Conservation (phyloP, 306 rosid species). For the Fragaria iinumae region DNA sequence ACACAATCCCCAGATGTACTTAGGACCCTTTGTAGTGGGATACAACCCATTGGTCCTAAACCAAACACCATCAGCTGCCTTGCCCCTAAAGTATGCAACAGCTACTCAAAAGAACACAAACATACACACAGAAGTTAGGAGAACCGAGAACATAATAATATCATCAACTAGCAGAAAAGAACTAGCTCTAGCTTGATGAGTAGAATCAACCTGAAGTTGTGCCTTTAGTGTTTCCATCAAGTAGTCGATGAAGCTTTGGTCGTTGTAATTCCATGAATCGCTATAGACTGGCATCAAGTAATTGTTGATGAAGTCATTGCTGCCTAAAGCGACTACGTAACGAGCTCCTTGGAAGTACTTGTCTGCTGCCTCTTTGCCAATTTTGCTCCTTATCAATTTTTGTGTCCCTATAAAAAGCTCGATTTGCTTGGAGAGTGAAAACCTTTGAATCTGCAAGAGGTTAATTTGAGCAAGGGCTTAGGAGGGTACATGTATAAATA, state of each 20-base stretch:
- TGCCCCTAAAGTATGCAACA: slow-evolving; percentile 77
- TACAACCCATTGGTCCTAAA: slow-evolving; percentile 93
- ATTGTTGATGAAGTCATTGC: slow-evolving; percentile 94
- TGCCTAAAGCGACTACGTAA: slow-evolving; percentile 86
- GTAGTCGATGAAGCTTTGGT: slow-evolving; percentile 61
- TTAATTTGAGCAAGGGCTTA: neutral
- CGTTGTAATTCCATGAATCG: slow-evolving; percentile 92
- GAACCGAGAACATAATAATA: neutral
- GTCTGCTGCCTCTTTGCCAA: slow-evolving; percentile 55
- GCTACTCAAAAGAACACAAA: slow-evolving; percentile 30
- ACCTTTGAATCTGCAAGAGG: slow-evolving; percentile 64
- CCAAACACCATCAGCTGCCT: slow-evolving; percentile 84
- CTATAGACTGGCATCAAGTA: slow-evolving; percentile 85
- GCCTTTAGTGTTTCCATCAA: slow-evolving; percentile 58
- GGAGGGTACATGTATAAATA: neutral
- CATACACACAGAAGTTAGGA: neutral
- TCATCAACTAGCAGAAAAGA: neutral
- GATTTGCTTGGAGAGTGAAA: slow-evolving; percentile 68
- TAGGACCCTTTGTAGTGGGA: slow-evolving; percentile 88
- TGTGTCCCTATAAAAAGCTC: slow-evolving; percentile 76
- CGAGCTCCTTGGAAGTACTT: slow-evolving; percentile 57
- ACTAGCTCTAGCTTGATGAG: neutral
- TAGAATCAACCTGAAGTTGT: slow-evolving; percentile 54
- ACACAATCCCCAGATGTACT: slow-evolving; percentile 61
- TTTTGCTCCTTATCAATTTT: slow-evolving; percentile 47